phyloP scores from a whole-genome alignment of 495 filamentous ascomycete species.

The Jackrogersella multiformis region DNA sequence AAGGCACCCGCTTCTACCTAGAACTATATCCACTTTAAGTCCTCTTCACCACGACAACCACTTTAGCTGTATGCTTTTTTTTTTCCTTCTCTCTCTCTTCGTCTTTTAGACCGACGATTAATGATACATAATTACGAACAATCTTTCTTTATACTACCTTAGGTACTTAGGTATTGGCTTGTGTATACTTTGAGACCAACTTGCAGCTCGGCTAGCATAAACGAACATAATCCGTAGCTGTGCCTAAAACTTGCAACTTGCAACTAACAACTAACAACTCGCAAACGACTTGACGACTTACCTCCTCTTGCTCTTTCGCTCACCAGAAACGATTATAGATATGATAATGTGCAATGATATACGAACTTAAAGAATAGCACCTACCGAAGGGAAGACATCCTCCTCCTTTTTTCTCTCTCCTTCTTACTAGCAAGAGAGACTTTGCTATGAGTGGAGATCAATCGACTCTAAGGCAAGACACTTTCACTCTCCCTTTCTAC shows the following conservation, averaged over 20 bases:
- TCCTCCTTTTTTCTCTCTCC: slow-evolving; percentile 7
- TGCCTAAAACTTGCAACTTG: slow-evolving; percentile 23
- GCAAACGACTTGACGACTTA: slow-evolving; percentile 18
- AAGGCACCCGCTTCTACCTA: slow-evolving; percentile 33
- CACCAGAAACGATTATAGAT: no score
- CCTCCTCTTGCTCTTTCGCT: no score
- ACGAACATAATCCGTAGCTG: slow-evolving; percentile 12
- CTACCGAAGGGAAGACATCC: slow-evolving; percentile 20
- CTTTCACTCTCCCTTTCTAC: slow-evolving; percentile 39
- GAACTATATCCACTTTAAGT: slow-evolving; percentile 16
- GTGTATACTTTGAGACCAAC: slow-evolving; percentile 6
- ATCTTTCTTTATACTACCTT: slow-evolving; percentile 8
- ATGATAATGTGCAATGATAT: slow-evolving; percentile 42
- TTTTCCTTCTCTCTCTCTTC: slow-evolving; percentile 19
- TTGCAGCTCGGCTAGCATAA: slow-evolving; percentile 18
- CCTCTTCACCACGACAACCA: slow-evolving; percentile 40
- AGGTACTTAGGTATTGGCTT: slow-evolving; percentile 9
- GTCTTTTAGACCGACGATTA: slow-evolving; percentile 25
- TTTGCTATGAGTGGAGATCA: slow-evolving; percentile 82
- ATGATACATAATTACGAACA: slow-evolving; percentile 25
- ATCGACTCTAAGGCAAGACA: slow-evolving; percentile 72
- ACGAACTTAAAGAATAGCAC: slow-evolving; percentile 23
- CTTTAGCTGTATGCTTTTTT: slow-evolving; percentile 22
- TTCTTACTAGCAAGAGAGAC: slow-evolving; percentile 23
- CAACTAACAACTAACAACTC: not conserved